Percentiles rank a stretch among this genome's conserved stretches.
Evolutionary conservation across 257 asterid species (phyloP).

Genomic region (Ocimum tenuiflorum): DNA sequence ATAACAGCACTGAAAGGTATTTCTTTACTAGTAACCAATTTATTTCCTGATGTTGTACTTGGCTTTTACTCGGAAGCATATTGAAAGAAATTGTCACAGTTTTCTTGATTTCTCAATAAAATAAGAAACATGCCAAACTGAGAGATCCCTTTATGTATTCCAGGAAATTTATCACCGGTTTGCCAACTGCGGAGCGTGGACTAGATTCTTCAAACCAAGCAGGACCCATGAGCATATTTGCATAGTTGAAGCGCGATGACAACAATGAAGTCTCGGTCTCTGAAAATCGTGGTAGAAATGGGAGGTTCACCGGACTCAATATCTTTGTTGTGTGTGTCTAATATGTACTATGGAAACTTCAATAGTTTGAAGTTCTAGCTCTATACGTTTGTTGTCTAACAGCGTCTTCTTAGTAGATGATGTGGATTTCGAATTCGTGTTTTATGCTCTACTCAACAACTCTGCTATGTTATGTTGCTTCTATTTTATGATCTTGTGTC

Average conservation of each 20-base stretch:
- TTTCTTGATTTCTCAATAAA: neutral
- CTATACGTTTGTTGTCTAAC: neutral
- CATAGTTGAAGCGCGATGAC: neutral
- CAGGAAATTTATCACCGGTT: constrained; percentile 31
- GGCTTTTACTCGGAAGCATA: neutral
- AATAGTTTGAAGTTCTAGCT: constrained; percentile 17
- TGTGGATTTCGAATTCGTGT: constrained; percentile 12
- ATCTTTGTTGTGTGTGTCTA: too few relatives aligned
- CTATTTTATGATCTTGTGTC: neutral
- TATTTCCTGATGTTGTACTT: neutral
- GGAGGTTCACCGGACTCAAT: too few relatives aligned
- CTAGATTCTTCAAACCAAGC: too few relatives aligned
- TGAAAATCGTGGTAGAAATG: too few relatives aligned
- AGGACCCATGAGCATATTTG: too few relatives aligned
- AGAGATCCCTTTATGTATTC: constrained; percentile 15
- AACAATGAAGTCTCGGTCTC: neutral
- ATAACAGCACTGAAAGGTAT: constrained; percentile 47
- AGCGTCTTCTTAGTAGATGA: neutral
- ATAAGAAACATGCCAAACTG: neutral
- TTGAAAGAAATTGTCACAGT: neutral
- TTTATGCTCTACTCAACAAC: constrained; percentile 1
- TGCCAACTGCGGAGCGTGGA: too few relatives aligned
- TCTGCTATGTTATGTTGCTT: constrained; percentile 12
- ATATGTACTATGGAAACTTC: constrained; percentile 22
- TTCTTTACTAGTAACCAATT: neutral